phyloP scores from a whole-genome alignment of 2,329 filamentous ascomycete genomes.

The Epichloe coenophiala region DNA sequence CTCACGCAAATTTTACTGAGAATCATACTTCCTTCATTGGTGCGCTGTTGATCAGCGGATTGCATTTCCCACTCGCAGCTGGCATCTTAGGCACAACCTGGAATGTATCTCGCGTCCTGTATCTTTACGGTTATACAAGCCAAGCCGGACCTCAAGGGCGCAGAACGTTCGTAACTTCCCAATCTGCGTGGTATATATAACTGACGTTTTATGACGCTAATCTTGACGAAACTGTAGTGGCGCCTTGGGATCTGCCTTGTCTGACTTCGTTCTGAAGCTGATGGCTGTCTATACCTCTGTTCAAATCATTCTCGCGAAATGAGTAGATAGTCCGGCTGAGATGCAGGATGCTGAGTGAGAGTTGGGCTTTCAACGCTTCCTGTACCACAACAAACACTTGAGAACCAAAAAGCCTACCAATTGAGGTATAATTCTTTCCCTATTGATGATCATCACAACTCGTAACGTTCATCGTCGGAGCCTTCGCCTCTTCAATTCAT shows the following conservation, averaged over 20 bases:
- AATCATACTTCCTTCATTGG: constrained; percentile 40
- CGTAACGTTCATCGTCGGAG: constrained; percentile 12
- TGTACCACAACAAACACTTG: too few relatives aligned
- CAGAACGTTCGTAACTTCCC: constrained; percentile 17
- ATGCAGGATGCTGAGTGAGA: background rate
- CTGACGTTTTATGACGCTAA: background rate
- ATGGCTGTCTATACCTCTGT: constrained; percentile 30
- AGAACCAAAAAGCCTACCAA: too few relatives aligned
- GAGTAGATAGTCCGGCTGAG: background rate
- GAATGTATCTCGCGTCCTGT: constrained; percentile 37
- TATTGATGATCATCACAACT: background rate
- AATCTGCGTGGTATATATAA: background rate
- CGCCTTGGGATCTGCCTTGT: constrained; percentile 19
- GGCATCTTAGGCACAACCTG: constrained; percentile 38
- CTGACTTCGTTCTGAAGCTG: constrained; percentile 25
- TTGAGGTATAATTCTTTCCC: too few relatives aligned
- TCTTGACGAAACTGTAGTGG: constrained; percentile 17
- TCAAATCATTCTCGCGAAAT: constrained; percentile 22
- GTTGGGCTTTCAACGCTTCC: too few relatives aligned
- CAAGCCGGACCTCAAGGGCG: constrained; percentile 32
- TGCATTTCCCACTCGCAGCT: constrained; percentile 37
- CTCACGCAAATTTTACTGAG: constrained; percentile 52
- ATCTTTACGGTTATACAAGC: constrained; percentile 40
- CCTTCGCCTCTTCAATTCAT: constrained; percentile 19
- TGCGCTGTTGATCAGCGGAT: constrained; percentile 40